Evolutionary conservation across 2,329 filamentous ascomycete genomes (phyloP).

Genomic region (Fusarium albidum): DNA sequence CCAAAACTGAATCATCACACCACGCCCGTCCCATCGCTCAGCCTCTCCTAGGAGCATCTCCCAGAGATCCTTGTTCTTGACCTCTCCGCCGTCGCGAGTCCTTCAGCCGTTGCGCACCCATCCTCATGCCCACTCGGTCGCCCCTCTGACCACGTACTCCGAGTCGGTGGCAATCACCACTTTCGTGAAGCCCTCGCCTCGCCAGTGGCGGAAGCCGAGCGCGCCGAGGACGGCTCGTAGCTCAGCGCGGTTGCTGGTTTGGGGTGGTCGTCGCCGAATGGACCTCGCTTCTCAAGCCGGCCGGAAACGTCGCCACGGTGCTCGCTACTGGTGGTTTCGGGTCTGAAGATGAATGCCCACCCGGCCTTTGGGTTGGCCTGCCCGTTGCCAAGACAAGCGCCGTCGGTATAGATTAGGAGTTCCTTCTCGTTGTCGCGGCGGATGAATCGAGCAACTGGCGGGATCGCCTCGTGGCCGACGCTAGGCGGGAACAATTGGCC

Average conservation of each 20-base stretch:
- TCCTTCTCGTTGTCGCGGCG: conserved; percentile 8
- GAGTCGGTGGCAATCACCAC: conserved; percentile 51
- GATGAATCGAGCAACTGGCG: conserved; percentile 7
- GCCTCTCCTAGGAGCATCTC: conserved; percentile 53
- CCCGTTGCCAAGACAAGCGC: conserved; percentile 55
- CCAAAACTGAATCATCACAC: conserved; percentile 56
- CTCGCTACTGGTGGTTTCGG: not conserved
- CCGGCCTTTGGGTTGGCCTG: conserved; percentile 47
- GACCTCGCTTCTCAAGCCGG: conserved; percentile 53
- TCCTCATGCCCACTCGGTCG: conserved; percentile 7
- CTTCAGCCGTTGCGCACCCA: conserved; percentile 53
- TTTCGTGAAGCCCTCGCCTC: conserved; percentile 38
- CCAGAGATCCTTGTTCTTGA: conserved; percentile 64
- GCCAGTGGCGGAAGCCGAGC: conserved; percentile 30
- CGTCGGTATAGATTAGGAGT: conserved; percentile 54
- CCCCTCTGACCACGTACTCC: conserved; percentile 15
- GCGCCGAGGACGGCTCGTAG: conserved; percentile 19
- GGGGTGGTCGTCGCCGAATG: conserved; percentile 46
- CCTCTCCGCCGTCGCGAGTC: conserved; percentile 41
- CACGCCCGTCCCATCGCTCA: conserved; percentile 40
- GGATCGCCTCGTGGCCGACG: not conserved
- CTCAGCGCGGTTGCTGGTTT: conserved; percentile 54
- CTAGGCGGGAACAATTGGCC: conserved; percentile 4
- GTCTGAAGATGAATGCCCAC: conserved; percentile 48
- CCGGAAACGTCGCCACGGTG: conserved; percentile 22